Percentiles rank a stretch among this genome's conserved stretches.
Conservation (phyloP, 2,329 filamentous ascomycete genomes). For the Paecilomyces sp. region DNA sequence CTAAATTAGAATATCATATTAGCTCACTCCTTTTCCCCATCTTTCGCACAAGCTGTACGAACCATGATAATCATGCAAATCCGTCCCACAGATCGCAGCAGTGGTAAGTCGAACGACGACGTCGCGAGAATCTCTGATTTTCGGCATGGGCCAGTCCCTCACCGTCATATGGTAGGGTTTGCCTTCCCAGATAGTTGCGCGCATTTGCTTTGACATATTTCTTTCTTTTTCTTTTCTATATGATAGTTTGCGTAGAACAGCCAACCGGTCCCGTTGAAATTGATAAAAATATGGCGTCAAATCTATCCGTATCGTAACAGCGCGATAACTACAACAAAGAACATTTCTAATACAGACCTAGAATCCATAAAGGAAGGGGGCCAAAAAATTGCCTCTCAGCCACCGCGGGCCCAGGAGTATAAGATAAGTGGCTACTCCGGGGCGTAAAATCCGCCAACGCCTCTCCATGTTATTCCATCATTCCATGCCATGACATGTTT, state of each 20-base stretch:
- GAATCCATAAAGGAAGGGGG: too few species aligned
- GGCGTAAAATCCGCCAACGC: neutral
- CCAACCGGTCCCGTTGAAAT: too few species aligned
- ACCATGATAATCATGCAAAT: constrained; percentile 29
- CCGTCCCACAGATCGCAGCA: constrained; percentile 27
- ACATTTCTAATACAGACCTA: too few species aligned
- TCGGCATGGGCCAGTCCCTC: constrained; percentile 12
- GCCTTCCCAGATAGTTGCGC: constrained; percentile 20
- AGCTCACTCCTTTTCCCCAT: neutral
- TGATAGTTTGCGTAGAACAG: too few species aligned
- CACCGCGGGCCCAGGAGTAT: too few species aligned
- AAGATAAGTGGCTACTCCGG: neutral
- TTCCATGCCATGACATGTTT: neutral
- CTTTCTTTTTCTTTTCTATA: neutral
- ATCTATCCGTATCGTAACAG: too few species aligned
- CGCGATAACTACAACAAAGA: too few species aligned
- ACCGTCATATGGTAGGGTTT: constrained; percentile 17
- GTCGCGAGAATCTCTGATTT: constrained; percentile 16
- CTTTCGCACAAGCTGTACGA: neutral
- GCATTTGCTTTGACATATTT: constrained; percentile 11
- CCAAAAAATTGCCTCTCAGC: too few species aligned
- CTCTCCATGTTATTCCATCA: neutral
- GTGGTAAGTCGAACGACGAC: constrained; percentile 28
- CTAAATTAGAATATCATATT: neutral
- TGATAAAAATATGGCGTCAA: too few species aligned